phyloP scores from a whole-genome alignment of 1,284 basidiomycete genomes.

The Pseudozyma pruni region DNA sequence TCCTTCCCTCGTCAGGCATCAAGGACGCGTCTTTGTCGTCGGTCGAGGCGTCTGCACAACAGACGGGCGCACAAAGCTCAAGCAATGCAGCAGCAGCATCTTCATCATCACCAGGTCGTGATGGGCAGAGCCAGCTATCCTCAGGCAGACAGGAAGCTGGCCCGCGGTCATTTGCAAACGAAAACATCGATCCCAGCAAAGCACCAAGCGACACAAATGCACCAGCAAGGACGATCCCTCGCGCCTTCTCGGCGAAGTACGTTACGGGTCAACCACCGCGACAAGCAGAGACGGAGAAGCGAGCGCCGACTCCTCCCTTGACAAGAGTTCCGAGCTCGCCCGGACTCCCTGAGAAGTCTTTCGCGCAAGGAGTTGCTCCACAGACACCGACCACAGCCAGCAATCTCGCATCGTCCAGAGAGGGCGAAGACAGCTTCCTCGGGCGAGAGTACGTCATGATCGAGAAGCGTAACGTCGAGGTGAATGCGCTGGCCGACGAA shows the following conservation, averaged over 20 bases:
- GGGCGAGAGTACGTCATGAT: conserved; percentile 73
- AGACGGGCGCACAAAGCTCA: not conserved
- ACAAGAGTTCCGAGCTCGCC: conserved; percentile 31
- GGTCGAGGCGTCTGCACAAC: conserved; percentile 1
- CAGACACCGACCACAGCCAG: not conserved
- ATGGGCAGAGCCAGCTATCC: conserved; percentile 1
- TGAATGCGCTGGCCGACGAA: conserved; percentile 72
- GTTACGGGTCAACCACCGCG: conserved; percentile 39
- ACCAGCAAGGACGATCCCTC: conserved; percentile 20
- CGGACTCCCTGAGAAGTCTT: conserved; percentile 21
- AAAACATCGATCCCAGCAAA: not conserved
- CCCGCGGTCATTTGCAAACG: not conserved
- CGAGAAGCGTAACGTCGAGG: conserved; percentile 73
- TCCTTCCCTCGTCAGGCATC: conserved; percentile 30
- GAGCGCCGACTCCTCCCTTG: conserved; percentile 4
- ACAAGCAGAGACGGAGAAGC: conserved; percentile 17
- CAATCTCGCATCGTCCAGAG: conserved; percentile 8
- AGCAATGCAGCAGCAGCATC: conserved; percentile 1
- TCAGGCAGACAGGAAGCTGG: conserved; percentile 2
- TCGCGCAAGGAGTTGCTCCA: conserved; percentile 13
- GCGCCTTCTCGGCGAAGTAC: conserved; percentile 45
- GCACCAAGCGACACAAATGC: conserved; percentile 3
- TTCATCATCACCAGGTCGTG: not conserved
- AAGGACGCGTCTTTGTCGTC: conserved; percentile 19
- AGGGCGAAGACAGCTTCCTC: conserved; percentile 58